Base-by-base conservation (phyloP, 768 basidiomycete species). In the Leccinellum albellum region DNA sequence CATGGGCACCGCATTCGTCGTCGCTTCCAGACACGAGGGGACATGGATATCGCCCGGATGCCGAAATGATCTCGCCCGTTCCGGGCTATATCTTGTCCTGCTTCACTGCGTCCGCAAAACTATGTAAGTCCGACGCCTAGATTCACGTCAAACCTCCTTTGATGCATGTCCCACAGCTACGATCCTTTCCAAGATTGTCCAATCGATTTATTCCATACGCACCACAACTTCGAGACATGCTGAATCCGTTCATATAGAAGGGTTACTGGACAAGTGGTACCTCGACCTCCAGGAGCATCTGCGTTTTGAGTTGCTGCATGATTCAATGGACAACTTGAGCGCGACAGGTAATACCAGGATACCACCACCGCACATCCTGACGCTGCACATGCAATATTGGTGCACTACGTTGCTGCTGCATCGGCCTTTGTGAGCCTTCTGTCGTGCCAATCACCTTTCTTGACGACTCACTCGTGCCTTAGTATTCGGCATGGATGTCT, bases 321-420 rank as follows among this genome's bases (percentile, higher is more conserved):
- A 70, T 28, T 72, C 77, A 14, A 67, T 69, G 56, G 81, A 68
- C 13, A 67, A 62, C 33, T 56, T 60, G 55, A 57, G 52, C 20
- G 45, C 57, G 28, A 58, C 51, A 20, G 44, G 42, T 4, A 47
- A 24, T 73, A 67, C 70, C 71, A 20, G 71, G 15, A 67, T 76
- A 20, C 81, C 81, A 6, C 79, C 79, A 2, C 88, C 89, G 4
- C 85, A 89, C 61, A 73, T 89, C 24, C 72, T 91, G 55, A 87
- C 86, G 40, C 73, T 92, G 50, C 89, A 91, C 66, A 87, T 91
- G 88, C 87, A 89, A 64, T 91, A 91, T 65, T 92, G 90, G 90
- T 89, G 87, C 66, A 82, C 88, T 12, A 83, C 86, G 23, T 68
- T 92, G 31, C 66, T 92, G 28, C 72, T 91, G 50, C 89, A 91